Evolutionary conservation across 768 basidiomycete species (phyloP).

Genomic region (Agrocybe praecox): DNA sequence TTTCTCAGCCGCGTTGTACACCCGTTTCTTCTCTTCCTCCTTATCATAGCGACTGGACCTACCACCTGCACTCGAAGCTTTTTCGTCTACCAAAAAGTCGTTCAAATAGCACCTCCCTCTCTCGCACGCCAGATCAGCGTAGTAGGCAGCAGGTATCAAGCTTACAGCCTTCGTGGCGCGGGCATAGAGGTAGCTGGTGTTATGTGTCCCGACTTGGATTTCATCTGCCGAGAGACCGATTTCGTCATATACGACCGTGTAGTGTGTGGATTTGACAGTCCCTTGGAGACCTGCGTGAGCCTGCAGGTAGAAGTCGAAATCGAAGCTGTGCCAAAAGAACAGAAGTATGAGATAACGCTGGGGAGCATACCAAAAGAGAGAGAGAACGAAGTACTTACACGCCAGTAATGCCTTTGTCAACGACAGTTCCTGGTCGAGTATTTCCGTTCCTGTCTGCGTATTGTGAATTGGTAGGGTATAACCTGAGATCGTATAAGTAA

Average conservation of each 20-base stretch:
- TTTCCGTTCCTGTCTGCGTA: conserved; percentile 71
- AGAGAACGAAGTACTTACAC: conserved; percentile 42
- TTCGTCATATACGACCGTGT: conserved; percentile 82
- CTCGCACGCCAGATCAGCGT: conserved; percentile 83
- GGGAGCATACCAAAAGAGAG: neutral
- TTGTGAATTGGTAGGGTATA: conserved; percentile 54
- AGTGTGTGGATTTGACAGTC: conserved; percentile 73
- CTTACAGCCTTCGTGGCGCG: conserved; percentile 86
- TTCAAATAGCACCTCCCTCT: conserved; percentile 77
- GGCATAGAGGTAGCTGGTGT: conserved; percentile 74
- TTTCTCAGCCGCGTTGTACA: conserved; percentile 44
- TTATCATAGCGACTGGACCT: conserved; percentile 28
- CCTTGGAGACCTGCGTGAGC: conserved; percentile 79
- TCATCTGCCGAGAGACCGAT: conserved; percentile 67
- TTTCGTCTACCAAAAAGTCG: conserved; percentile 64
- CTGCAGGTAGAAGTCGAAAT: conserved; percentile 71
- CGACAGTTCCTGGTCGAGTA: conserved; percentile 77
- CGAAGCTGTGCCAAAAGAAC: conserved; percentile 44
- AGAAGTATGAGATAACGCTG: conserved; percentile 1
- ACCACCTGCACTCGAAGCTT: conserved; percentile 35
- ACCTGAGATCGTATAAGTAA: conserved; percentile 30
- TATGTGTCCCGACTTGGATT: conserved; percentile 73
- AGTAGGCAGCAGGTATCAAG: conserved; percentile 78
- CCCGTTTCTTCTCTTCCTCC: conserved; percentile 40
- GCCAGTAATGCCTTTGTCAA: conserved; percentile 77